These are phyloP conservation scores for Solanum medicagineum DNA, from an alignment of 257 asterid genomes.

Conservation along the genomic window DNA sequence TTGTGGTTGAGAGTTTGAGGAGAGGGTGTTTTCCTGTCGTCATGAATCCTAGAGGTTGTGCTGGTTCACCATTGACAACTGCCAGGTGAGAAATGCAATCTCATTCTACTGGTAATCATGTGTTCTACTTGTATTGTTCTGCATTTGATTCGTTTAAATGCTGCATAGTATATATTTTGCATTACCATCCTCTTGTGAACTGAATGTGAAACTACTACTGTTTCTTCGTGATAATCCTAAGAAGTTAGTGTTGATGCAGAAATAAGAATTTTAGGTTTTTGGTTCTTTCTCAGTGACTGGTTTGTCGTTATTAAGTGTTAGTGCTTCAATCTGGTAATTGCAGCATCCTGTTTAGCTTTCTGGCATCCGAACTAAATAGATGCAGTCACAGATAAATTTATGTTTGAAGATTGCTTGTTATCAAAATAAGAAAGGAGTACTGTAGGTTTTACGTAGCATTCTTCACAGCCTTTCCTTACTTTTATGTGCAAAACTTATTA, in stretches of 20 bases:
- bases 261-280: background rate
- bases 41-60: conserved; percentile 97
- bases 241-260: background rate
- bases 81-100: conserved; percentile 42
- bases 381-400: background rate
- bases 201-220: background rate
- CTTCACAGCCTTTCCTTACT: background rate
- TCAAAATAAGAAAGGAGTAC: background rate
- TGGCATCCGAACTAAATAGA: background rate
- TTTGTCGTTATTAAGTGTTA: background rate
- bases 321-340: background rate
- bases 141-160: background rate
- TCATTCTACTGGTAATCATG: background rate
- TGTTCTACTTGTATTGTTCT: background rate
- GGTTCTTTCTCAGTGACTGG: background rate
- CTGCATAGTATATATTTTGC: background rate
- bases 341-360: background rate
- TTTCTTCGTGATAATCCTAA: background rate
- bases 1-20: conserved; percentile 61
- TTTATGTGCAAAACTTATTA: background rate
- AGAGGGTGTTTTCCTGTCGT: conserved; percentile 81
- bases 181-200: background rate
- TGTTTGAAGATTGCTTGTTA: background rate
- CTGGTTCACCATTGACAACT: conserved; percentile 83
- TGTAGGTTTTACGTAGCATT: background rate